Evolutionary conservation across 345 rosid genomes (phyloP).

Genomic region (Citropsis articulata): DNA sequence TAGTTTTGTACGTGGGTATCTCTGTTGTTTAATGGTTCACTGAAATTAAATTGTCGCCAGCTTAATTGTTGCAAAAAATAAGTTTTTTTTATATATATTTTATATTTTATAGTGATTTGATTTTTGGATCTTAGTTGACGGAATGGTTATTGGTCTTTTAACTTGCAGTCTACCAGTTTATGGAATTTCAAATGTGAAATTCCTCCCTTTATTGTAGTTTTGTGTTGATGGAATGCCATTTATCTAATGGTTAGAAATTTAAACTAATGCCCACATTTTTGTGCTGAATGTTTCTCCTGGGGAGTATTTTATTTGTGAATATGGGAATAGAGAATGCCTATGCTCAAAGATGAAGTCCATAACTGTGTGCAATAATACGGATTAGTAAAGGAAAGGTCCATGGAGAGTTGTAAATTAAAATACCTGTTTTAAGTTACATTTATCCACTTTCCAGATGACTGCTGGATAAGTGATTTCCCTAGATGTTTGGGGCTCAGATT

Average conservation of each 20-base stretch:
- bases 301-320: neutral
- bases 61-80: neutral
- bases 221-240: neutral
- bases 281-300: neutral
- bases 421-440: neutral
- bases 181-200: neutral
- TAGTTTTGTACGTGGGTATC: neutral
- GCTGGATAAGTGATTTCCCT: neutral
- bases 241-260: neutral
- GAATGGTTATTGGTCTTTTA: constrained; percentile 2
- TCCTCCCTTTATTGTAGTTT: neutral
- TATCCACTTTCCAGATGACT: neutral
- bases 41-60: neutral
- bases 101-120: neutral
- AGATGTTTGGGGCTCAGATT: neutral
- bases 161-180: neutral
- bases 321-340: neutral
- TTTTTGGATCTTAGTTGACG: neutral
- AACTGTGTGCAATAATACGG: neutral
- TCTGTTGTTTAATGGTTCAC: neutral
- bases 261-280: neutral
- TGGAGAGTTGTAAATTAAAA: neutral
- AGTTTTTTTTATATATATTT: neutral
- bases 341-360: neutral
- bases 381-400: neutral